Percentiles rank a stretch among this genome's conserved stretches.
Conservation (phyloP, 2,329 filamentous ascomycete species). For the Curvularia verruculosa region DNA sequence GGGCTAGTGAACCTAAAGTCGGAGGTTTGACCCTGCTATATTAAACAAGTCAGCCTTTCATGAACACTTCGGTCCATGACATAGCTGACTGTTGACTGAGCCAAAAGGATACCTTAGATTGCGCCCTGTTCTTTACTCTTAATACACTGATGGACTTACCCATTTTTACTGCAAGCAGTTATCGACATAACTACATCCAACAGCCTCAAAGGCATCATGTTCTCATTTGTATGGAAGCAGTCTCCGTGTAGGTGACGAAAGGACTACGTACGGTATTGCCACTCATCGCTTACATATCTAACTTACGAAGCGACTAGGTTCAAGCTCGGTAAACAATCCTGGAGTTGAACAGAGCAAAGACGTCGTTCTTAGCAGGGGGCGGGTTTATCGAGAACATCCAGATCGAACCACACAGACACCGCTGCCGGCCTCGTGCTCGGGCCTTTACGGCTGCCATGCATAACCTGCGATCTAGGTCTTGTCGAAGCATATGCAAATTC, state of each 20-base stretch:
- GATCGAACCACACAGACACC: conserved; percentile 9
- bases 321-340: not conserved
- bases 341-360: not conserved
- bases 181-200: not conserved
- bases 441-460: conserved; percentile 7
- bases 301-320: not conserved
- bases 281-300: not conserved
- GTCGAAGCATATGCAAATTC: conserved; percentile 6
- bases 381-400: conserved; percentile 4
- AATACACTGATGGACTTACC: not conserved
- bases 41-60: not conserved
- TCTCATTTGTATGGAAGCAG: not conserved
- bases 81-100: not conserved
- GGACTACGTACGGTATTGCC: not conserved
- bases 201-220: not conserved
- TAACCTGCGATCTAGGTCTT: conserved; percentile 1
- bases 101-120: not conserved
- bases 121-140: not conserved
- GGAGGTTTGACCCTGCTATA: not conserved
- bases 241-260: not conserved
- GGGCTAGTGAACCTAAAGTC: not conserved
- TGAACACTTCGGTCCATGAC: not conserved
- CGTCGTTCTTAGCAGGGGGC: not conserved
- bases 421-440: conserved; percentile 9
- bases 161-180: not conserved